Conservation (phyloP, 352 stramenopile genomes). For the Globisporangium lucens region DNA sequence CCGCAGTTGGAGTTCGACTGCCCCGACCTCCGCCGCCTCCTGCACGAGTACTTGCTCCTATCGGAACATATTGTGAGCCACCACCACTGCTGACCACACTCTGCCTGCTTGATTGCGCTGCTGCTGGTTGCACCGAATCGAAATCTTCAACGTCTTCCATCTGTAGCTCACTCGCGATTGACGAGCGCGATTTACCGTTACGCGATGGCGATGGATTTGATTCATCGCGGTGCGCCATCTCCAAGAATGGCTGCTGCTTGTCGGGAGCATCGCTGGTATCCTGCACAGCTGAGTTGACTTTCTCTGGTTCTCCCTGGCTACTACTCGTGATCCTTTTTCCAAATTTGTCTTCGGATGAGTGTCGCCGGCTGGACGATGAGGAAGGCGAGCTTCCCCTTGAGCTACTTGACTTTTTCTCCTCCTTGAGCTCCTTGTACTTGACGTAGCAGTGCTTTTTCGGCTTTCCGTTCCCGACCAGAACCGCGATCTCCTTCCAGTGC, state of each 20-base stretch:
- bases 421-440: slow-evolving; percentile 84
- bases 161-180: slow-evolving; percentile 14
- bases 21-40: background rate
- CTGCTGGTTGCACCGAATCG: background rate
- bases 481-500: slow-evolving; percentile 67
- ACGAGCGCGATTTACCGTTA: background rate
- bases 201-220: background rate
- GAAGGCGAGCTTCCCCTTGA: slow-evolving; percentile 23
- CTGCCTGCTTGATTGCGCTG: background rate
- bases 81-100: background rate
- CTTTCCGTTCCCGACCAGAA: slow-evolving; percentile 53
- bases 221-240: background rate
- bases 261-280: slow-evolving; percentile 16
- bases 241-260: background rate
- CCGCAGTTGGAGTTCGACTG: slow-evolving; percentile 26
- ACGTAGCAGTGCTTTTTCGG: slow-evolving; percentile 82
- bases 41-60: background rate
- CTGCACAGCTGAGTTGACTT: slow-evolving; percentile 17
- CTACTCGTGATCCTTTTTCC: slow-evolving; percentile 3
- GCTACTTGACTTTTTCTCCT: slow-evolving; percentile 32
- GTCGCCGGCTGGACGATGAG: slow-evolving; percentile 15
- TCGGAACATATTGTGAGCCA: background rate
- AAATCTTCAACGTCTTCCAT: slow-evolving; percentile 23
- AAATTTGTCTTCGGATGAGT: slow-evolving; percentile 15
- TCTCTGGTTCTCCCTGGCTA: background rate